Evolutionary conservation across 164 flowering plant species (phyloP).

Genomic region (Sextonia rubra): DNA sequence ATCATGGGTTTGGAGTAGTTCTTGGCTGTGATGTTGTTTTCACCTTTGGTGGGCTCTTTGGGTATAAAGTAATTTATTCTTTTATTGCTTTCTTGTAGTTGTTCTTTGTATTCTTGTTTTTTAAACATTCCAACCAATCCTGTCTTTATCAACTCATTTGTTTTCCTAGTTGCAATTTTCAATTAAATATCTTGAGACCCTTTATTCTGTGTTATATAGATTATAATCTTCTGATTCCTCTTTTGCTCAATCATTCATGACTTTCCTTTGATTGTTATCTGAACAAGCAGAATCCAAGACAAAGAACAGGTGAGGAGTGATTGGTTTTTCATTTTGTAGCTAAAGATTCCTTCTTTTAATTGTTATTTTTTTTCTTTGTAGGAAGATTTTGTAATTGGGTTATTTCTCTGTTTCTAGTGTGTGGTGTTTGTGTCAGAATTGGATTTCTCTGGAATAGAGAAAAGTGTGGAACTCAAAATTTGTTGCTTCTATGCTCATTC

Average conservation of each 20-base stretch:
- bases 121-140: slow-evolving; percentile 7
- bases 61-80: background rate
- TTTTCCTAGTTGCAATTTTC: too few relatives aligned
- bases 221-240: background rate
- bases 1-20: background rate
- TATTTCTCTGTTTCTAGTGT: too few relatives aligned
- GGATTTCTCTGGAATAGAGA: too few relatives aligned
- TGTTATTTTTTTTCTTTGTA: too few relatives aligned
- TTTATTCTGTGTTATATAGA: background rate
- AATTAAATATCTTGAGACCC: background rate
- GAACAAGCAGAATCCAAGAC: background rate
- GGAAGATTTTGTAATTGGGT: too few relatives aligned
- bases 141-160: slow-evolving; percentile 6
- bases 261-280: slow-evolving; percentile 1
- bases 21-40: background rate
- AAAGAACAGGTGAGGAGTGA: background rate
- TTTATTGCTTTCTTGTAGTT: too few relatives aligned
- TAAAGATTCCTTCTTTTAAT: background rate
- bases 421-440: too few relatives aligned
- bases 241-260: background rate
- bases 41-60: background rate
- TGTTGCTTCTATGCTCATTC: too few relatives aligned
- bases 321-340: background rate
- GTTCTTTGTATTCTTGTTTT: background rate
- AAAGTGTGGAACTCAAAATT: too few relatives aligned